Percentiles rank a stretch among this genome's conserved stretches.
These are phyloP conservation scores for Phytopythium ostracodes DNA, from an alignment of 352 stramenopile genomes.

Conservation along the genomic window DNA sequence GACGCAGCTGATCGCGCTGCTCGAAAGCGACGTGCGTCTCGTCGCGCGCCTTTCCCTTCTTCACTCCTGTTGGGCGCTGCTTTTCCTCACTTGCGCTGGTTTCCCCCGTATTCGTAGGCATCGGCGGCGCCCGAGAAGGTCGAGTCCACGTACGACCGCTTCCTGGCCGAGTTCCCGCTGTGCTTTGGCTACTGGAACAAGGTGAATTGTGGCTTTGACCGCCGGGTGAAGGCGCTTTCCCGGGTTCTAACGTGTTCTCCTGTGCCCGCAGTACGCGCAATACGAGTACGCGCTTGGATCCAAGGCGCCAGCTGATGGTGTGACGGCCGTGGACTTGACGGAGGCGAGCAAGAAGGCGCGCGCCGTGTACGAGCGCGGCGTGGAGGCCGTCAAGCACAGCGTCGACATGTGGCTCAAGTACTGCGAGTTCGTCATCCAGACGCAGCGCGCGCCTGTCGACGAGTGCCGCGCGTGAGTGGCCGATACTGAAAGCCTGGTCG, in stretches of 20 bases:
- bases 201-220: slow-evolving; percentile 18
- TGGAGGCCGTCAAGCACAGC: slow-evolving; percentile 57
- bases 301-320: slow-evolving; percentile 33
- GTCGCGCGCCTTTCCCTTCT: background rate
- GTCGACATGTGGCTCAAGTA: slow-evolving; percentile 88
- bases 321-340: slow-evolving; percentile 29
- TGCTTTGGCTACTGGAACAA: slow-evolving; percentile 89
- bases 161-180: slow-evolving; percentile 70
- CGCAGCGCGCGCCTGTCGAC: slow-evolving; percentile 47
- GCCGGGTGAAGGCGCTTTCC: background rate
- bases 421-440: slow-evolving; percentile 71
- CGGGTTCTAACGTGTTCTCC: background rate
- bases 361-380: slow-evolving; percentile 64
- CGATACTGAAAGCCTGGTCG: too few relatives aligned
- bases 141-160: slow-evolving; percentile 64
- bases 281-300: slow-evolving; percentile 51
- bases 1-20: slow-evolving; percentile 64
- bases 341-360: slow-evolving; percentile 44
- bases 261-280: slow-evolving; percentile 48
- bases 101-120: slow-evolving; percentile 14
- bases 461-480: slow-evolving; percentile 50
- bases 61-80: background rate
- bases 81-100: background rate
- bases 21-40: slow-evolving; percentile 54
- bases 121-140: slow-evolving; percentile 44